These are phyloP conservation scores for Xerocomellus dryophilus DNA, from an alignment of 768 basidiomycete species.

Conservation along the genomic window DNA sequence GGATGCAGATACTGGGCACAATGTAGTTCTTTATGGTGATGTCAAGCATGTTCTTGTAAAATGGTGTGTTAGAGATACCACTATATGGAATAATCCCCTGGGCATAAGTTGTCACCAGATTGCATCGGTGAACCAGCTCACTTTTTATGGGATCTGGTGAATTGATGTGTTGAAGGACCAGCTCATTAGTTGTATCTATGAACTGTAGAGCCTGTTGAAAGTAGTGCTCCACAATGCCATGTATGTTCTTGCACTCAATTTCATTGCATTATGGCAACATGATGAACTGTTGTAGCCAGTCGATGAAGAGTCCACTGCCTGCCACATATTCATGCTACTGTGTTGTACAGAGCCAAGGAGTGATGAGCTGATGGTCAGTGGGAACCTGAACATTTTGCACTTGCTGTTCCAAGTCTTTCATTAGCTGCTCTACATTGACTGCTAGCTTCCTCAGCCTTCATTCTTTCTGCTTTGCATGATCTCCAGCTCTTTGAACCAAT, in stretches of 20 bases:
- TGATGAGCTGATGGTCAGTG: neutral
- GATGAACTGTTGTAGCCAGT: rapidly evolving
- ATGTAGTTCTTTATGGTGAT: conserved; percentile 16
- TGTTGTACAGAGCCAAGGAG: neutral
- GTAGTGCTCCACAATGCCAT: neutral
- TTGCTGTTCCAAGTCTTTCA: neutral
- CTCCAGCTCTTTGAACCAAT: neutral
- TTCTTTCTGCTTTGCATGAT: neutral
- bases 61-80: conserved; percentile 23
- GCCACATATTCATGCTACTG: neutral
- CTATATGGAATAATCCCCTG: neutral
- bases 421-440: neutral
- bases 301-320: rapidly evolving
- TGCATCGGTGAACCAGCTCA: neutral
- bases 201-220: neutral
- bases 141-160: conserved; percentile 8
- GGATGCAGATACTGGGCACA: neutral
- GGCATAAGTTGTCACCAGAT: too few species aligned
- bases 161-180: conserved; percentile 6
- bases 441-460: neutral
- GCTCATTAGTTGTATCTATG: neutral
- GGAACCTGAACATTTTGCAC: neutral
- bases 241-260: neutral
- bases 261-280: neutral
- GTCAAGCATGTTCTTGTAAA: conserved; percentile 18